These are phyloP conservation scores for Candida fluviatilis DNA, from an alignment of 805 yeast species.

Conservation along the genomic window DNA sequence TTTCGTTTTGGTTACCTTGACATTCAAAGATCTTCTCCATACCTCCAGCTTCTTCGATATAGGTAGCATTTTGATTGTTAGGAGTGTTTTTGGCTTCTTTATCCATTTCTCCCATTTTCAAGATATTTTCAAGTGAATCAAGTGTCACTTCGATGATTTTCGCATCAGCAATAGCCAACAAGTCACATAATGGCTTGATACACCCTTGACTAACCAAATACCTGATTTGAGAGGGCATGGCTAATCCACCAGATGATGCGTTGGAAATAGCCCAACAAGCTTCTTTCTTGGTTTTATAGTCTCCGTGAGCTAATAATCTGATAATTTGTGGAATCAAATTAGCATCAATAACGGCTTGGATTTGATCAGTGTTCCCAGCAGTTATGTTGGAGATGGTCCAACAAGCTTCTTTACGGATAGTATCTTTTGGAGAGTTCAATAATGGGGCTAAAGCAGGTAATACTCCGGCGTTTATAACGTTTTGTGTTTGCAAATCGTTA, in stretches of 20 bases:
- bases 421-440: constrained; percentile 80
- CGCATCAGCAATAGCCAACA: constrained; percentile 81
- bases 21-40: constrained; percentile 93
- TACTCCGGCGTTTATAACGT: constrained; percentile 89
- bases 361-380: constrained; percentile 93
- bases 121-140: constrained; percentile 90
- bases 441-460: constrained; percentile 79
- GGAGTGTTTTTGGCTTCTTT: constrained; percentile 67
- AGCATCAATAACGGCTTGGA: constrained; percentile 93
- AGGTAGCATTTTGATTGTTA: constrained; percentile 83
- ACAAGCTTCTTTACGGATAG: constrained; percentile 94
- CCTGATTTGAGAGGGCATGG: constrained; percentile 88
- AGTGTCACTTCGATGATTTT: constrained; percentile 91
- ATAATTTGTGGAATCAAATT: constrained; percentile 90
- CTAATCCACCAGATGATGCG: constrained; percentile 93
- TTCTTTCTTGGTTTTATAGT: constrained; percentile 94
- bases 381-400: constrained; percentile 99
- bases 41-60: constrained; percentile 97
- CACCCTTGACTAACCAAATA: constrained; percentile 94
- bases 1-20: constrained; percentile 88
- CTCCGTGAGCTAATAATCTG: constrained; percentile 73
- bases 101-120: constrained; percentile 92
- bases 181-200: constrained; percentile 94
- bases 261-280: constrained; percentile 99
- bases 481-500: constrained; percentile 92